Conservation (phyloP, 495 filamentous ascomycete genomes). For the Hypoxylon fragiforme region DNA sequence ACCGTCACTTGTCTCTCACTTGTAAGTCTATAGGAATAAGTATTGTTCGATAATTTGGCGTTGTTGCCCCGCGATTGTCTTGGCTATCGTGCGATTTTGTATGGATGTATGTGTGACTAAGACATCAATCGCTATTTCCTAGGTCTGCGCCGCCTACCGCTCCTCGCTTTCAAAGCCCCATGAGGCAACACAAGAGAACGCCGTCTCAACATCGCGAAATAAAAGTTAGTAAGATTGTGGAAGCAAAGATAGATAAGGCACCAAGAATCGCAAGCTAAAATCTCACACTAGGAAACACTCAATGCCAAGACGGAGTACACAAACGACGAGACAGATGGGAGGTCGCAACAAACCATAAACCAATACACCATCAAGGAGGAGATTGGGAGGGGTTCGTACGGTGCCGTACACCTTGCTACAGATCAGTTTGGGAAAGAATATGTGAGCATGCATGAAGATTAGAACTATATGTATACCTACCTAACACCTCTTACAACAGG, state of each 20-base stretch:
- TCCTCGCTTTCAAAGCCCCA: conserved; percentile 60
- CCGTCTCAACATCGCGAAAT: conserved; percentile 71
- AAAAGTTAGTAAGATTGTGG: conserved; percentile 54
- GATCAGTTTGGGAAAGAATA: conserved; percentile 94
- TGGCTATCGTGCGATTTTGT: conserved; percentile 11
- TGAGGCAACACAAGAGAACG: conserved; percentile 74
- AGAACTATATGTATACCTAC: too few species aligned
- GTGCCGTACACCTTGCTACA: conserved; percentile 86
- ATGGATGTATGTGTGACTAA: conserved; percentile 7
- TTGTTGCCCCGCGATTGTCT: conserved; percentile 18
- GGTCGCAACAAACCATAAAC: conserved; percentile 77
- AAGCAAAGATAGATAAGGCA: not conserved
- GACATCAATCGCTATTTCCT: conserved; percentile 12
- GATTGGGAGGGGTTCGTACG: conserved; percentile 94
- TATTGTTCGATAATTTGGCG: conserved; percentile 9
- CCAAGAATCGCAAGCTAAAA: conserved; percentile 6
- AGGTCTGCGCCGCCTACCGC: conserved; percentile 47
- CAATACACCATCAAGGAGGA: conserved; percentile 95
- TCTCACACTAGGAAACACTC: conserved; percentile 72
- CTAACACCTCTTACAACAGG: conserved; percentile 54
- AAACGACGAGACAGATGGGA: conserved; percentile 81
- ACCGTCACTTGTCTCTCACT: conserved; percentile 30
- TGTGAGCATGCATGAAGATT: conserved; percentile 63
- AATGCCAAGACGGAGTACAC: conserved; percentile 87
- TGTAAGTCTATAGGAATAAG: conserved; percentile 34